These are phyloP conservation scores for Dactylellina drechsleri DNA, from an alignment of 2,329 filamentous ascomycete genomes.

Conservation along the genomic window DNA sequence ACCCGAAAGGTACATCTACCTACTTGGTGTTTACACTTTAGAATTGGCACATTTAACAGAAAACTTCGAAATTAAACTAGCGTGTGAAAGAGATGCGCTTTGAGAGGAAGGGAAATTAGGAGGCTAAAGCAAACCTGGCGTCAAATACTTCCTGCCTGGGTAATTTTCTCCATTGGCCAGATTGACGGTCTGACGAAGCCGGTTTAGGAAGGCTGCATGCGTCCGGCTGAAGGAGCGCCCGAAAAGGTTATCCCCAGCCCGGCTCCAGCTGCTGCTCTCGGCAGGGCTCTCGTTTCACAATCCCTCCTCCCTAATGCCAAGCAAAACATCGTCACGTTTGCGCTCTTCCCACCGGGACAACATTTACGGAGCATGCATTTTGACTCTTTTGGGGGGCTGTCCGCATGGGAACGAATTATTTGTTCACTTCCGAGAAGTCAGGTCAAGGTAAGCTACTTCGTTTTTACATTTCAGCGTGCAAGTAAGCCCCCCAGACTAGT, in stretches of 20 bases:
- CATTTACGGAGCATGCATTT: not conserved
- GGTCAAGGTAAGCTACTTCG: too few relatives aligned
- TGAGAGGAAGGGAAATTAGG: too few relatives aligned
- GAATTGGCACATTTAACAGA: not conserved
- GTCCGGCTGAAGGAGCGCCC: slow-evolving; percentile 20
- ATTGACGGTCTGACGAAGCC: slow-evolving; percentile 19
- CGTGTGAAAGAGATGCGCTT: not conserved
- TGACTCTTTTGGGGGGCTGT: not conserved
- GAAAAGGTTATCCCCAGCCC: slow-evolving; percentile 18
- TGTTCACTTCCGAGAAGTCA: too few relatives aligned
- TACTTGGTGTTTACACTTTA: too few relatives aligned
- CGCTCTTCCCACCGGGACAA: not conserved
- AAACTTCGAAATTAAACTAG: not conserved
- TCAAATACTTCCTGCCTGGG: slow-evolving; percentile 46
- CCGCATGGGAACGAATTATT: too few relatives aligned
- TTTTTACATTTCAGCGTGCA: too few relatives aligned
- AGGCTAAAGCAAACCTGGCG: not conserved
- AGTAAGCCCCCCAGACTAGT: too few relatives aligned
- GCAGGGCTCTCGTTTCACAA: slow-evolving; percentile 28
- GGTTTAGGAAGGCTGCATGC: slow-evolving; percentile 27
- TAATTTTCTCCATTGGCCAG: slow-evolving; percentile 25
- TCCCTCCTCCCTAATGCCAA: slow-evolving; percentile 7
- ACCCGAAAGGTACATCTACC: too few relatives aligned
- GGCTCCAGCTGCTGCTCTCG: slow-evolving; percentile 28
- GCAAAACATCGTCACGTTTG: slow-evolving; percentile 11